These are phyloP conservation scores for Ambrosiella cleistominuta DNA, from an alignment of 2,329 filamentous ascomycete genomes.

Conservation along the genomic window DNA sequence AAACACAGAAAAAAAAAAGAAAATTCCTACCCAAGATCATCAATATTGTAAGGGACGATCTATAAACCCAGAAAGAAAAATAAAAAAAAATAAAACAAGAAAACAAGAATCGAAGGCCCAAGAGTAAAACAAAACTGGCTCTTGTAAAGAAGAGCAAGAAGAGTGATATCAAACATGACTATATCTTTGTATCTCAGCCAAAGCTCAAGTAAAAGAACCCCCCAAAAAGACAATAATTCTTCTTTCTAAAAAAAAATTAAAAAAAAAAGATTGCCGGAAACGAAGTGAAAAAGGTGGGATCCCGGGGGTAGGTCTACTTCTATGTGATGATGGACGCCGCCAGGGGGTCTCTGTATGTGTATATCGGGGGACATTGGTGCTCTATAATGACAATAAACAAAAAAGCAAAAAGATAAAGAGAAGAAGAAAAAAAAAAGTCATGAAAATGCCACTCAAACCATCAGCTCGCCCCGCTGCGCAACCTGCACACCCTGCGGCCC, in stretches of 20 bases:
- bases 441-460: constrained; percentile 2
- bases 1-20: constrained; percentile 4
- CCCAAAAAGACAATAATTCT: background rate
- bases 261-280: background rate
- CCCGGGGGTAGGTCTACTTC: background rate
- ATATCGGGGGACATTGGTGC: background rate
- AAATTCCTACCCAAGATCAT: constrained; percentile 1
- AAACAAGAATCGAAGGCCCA: background rate
- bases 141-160: background rate
- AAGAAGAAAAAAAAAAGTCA: background rate
- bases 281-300: background rate
- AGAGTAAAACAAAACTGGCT: background rate
- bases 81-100: background rate
- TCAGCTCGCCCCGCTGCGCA: constrained; percentile 5
- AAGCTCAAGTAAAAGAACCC: background rate
- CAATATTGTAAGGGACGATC: background rate
- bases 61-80: background rate
- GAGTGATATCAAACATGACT: background rate
- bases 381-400: background rate
- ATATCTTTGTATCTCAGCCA: background rate
- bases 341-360: background rate
- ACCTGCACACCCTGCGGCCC: constrained; percentile 2
- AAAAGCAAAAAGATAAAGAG: background rate
- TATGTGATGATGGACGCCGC: background rate
- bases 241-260: background rate